phyloP scores from a whole-genome alignment of 2,329 filamentous ascomycete genomes.

The Cytospora paraplurivora region DNA sequence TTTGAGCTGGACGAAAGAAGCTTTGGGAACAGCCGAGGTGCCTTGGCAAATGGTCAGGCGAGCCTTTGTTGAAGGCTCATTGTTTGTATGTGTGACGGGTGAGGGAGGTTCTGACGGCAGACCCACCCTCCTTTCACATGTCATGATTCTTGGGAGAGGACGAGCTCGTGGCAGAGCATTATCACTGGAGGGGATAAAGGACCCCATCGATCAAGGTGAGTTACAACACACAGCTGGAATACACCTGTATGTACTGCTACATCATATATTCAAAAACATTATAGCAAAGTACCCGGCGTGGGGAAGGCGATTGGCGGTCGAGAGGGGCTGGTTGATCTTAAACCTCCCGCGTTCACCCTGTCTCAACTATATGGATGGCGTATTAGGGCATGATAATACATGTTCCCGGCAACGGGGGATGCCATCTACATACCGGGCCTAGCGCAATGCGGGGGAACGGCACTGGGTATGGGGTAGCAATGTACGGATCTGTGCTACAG shows the following conservation, averaged over 20 bases:
- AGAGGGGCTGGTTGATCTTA: too few relatives aligned
- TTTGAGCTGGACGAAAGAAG: not conserved
- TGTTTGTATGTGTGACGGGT: not conserved
- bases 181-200: not conserved
- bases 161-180: not conserved
- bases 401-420: not conserved
- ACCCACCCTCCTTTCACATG: constrained; percentile 27
- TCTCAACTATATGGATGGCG: not conserved
- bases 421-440: constrained; percentile 3
- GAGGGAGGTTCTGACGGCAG: constrained; percentile 18
- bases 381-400: not conserved
- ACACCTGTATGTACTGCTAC: not conserved
- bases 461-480: not conserved
- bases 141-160: not conserved
- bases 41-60: constrained; percentile 7
- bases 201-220: not conserved
- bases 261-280: too few relatives aligned
- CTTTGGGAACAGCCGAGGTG: constrained; percentile 24
- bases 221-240: not conserved
- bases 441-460: constrained; percentile 24
- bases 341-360: not conserved
- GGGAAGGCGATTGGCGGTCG: too few relatives aligned
- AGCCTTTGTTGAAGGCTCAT: constrained; percentile 19
- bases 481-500: not conserved
- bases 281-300: too few relatives aligned